Percentiles rank a stretch among this genome's conserved stretches.
Evolutionary conservation across 768 basidiomycete species (phyloP).

Genomic region (Tylopilus intermedius): DNA sequence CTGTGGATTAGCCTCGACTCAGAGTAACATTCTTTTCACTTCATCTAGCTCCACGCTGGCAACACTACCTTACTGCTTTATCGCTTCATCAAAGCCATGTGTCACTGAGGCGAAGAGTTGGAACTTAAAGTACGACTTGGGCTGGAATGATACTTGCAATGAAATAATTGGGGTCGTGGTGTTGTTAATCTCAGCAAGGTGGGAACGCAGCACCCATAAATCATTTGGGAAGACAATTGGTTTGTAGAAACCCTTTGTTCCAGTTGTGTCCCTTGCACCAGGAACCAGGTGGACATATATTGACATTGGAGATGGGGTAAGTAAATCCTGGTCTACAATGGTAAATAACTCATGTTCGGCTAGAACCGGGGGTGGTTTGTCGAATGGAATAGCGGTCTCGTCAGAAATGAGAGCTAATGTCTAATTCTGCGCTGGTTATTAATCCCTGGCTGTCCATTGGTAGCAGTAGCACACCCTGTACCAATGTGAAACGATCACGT

Average conservation of each 20-base stretch:
- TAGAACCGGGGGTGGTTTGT: constrained; percentile 54
- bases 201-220: constrained; percentile 86
- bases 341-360: constrained; percentile 49
- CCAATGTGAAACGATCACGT: constrained; percentile 80
- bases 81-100: constrained; percentile 80
- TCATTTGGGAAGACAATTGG: constrained; percentile 92
- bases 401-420: constrained; percentile 85
- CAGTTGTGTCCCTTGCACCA: constrained; percentile 56
- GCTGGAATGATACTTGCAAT: constrained; percentile 76
- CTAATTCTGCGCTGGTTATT: constrained; percentile 54
- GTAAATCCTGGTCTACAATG: background rate
- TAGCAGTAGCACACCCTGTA: constrained; percentile 46
- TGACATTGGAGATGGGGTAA: constrained; percentile 7
- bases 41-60: constrained; percentile 81
- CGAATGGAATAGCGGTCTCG: constrained; percentile 46
- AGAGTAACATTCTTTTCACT: constrained; percentile 87
- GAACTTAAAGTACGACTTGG: constrained; percentile 85
- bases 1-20: constrained; percentile 87
- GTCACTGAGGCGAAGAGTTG: constrained; percentile 82
- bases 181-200: constrained; percentile 81
- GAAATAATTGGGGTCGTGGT: constrained; percentile 75
- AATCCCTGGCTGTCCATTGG: background rate
- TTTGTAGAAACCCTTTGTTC: constrained; percentile 68
- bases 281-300: constrained; percentile 63
- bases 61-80: constrained; percentile 63